Evolutionary conservation across 805 yeast genomes (phyloP).

Genomic region (Millerozyma miso): DNA sequence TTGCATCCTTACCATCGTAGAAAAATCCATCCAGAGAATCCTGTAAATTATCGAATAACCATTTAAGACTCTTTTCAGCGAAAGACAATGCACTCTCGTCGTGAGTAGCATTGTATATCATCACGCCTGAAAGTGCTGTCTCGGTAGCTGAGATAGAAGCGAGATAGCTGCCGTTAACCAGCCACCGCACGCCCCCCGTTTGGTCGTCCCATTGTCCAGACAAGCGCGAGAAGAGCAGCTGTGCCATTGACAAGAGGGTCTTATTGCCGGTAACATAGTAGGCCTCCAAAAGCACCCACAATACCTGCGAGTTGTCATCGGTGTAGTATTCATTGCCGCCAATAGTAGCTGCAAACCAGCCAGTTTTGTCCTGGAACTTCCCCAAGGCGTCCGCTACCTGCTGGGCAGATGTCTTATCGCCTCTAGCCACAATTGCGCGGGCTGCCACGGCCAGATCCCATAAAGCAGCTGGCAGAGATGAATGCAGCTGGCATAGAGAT

Average conservation of each 20-base stretch:
- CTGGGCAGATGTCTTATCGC: not conserved
- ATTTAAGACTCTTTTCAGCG: slow-evolving; percentile 12
- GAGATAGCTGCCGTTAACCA: slow-evolving; percentile 10
- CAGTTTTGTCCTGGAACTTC: slow-evolving; percentile 6
- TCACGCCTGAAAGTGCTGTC: slow-evolving; percentile 16
- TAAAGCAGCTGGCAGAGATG: slow-evolving; percentile 5
- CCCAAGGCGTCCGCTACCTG: slow-evolving; percentile 7
- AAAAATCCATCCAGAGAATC: slow-evolving; percentile 12
- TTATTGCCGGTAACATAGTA: slow-evolving; percentile 8
- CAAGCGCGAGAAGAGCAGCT: slow-evolving; percentile 8
- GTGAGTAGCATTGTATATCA: slow-evolving; percentile 7
- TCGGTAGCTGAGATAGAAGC: slow-evolving; percentile 18
- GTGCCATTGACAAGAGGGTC: slow-evolving; percentile 10
- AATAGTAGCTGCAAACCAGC: slow-evolving; percentile 14
- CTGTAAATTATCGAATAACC: slow-evolving; percentile 11
- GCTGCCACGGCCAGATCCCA: slow-evolving; percentile 19
- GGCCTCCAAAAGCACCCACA: slow-evolving; percentile 16
- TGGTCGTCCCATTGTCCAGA: slow-evolving; percentile 11
- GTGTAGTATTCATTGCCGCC: slow-evolving; percentile 14
- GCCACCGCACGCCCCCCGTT: slow-evolving; percentile 17
- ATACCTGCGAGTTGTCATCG: slow-evolving; percentile 19
- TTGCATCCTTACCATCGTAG: slow-evolving; percentile 17
- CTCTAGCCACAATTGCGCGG: slow-evolving; percentile 4
- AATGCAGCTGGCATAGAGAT: not conserved
- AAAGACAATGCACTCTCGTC: slow-evolving; percentile 11